Conservation (phyloP, 2,329 filamentous ascomycete genomes). For the Fusarium longipes region DNA sequence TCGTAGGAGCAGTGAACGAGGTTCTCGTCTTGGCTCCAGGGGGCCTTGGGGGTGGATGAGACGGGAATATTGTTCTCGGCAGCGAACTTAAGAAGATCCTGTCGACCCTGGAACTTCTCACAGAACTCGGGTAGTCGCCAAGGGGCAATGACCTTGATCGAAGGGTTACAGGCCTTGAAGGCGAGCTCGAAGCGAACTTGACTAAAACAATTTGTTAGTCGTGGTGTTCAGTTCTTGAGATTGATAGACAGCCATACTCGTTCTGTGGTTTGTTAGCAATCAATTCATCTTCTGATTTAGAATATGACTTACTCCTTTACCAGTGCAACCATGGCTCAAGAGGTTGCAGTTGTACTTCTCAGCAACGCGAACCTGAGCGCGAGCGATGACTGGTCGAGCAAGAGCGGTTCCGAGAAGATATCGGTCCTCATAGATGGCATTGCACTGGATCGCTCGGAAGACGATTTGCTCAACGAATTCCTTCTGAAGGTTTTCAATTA, state of each 20-base stretch:
- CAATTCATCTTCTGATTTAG: background rate
- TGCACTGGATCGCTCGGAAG: slow-evolving; percentile 78
- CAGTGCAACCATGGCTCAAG: slow-evolving; percentile 67
- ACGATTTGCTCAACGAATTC: slow-evolving; percentile 82
- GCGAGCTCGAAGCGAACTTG: slow-evolving; percentile 56
- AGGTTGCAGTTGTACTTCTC: slow-evolving; percentile 53
- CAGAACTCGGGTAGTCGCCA: slow-evolving; percentile 78
- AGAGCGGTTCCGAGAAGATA: slow-evolving; percentile 64
- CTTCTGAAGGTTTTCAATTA: slow-evolving; percentile 70
- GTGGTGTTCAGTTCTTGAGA: background rate
- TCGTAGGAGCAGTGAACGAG: slow-evolving; percentile 37
- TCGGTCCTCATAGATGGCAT: slow-evolving; percentile 51
- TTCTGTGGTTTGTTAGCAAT: slow-evolving; percentile 33
- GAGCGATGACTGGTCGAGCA: slow-evolving; percentile 74
- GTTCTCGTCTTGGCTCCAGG: slow-evolving; percentile 67
- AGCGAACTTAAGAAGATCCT: slow-evolving; percentile 65
- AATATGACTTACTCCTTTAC: slow-evolving; percentile 64
- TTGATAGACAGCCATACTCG: slow-evolving; percentile 45
- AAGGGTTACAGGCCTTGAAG: slow-evolving; percentile 62
- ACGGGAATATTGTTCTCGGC: slow-evolving; percentile 75
- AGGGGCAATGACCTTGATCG: slow-evolving; percentile 78
- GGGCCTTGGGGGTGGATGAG: slow-evolving; percentile 77
- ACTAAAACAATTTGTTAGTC: slow-evolving; percentile 36
- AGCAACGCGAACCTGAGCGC: slow-evolving; percentile 56
- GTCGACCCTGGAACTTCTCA: slow-evolving; percentile 67